Conservation (phyloP, 2,329 filamentous ascomycete genomes). For the Alternaria sp. region DNA sequence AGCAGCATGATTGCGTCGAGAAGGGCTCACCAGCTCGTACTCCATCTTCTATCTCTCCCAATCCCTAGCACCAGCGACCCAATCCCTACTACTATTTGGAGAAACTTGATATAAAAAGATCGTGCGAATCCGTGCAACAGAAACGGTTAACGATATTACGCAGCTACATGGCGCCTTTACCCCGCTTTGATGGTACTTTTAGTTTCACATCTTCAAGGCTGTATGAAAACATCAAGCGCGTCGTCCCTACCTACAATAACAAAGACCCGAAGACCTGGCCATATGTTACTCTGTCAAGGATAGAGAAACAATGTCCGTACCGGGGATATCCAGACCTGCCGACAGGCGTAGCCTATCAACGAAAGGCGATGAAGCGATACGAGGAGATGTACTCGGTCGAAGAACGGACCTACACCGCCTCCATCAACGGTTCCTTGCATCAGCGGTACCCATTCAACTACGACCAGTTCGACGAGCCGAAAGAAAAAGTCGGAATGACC, state of each 20-base stretch:
- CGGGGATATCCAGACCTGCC: slow-evolving; percentile 8
- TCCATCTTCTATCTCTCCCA: not conserved
- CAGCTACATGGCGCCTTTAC: not conserved
- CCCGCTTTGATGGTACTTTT: slow-evolving; percentile 8
- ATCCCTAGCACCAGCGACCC: not conserved
- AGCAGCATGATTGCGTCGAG: not conserved
- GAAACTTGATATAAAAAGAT: not conserved
- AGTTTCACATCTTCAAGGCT: slow-evolving; percentile 10
- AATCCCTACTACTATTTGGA: too few relatives aligned
- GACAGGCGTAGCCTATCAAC: slow-evolving; percentile 10
- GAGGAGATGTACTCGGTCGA: slow-evolving; percentile 5
- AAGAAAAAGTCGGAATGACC: slow-evolving; percentile 4
- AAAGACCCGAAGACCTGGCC: slow-evolving; percentile 16
- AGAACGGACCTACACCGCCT: not conserved
- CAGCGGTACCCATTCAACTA: slow-evolving; percentile 14
- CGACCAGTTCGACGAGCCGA: slow-evolving; percentile 3
- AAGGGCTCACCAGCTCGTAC: not conserved
- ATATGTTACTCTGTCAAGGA: slow-evolving; percentile 2
- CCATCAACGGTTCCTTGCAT: slow-evolving; percentile 7
- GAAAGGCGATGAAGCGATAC: slow-evolving; percentile 9
- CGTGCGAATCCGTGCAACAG: not conserved
- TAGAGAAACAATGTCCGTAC: slow-evolving; percentile 5
- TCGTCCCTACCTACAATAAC: not conserved
- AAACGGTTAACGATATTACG: not conserved
- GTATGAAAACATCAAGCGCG: not conserved